Percentiles rank a stretch among this genome's conserved stretches.
Conservation (phyloP, 208 protist genomes). For the Sergeia podlipaevii region DNA sequence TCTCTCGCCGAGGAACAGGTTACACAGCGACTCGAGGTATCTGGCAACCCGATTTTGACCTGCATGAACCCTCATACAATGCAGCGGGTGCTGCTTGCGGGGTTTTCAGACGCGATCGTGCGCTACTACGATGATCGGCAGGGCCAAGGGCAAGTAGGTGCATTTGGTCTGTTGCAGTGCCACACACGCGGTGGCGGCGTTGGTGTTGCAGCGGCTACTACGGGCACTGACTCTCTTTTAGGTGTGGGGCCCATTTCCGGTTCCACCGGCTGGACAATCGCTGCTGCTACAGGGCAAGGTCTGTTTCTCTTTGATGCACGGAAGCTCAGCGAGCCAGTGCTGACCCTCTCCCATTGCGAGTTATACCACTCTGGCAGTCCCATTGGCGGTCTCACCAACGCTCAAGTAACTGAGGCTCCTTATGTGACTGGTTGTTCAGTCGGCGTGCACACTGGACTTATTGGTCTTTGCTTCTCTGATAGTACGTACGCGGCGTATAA, state of each 20-base stretch:
- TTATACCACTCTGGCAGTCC: constrained; percentile 24
- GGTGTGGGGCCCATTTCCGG: constrained; percentile 24
- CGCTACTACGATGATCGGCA: constrained; percentile 89
- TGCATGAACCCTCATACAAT: constrained; percentile 65
- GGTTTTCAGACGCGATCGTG: constrained; percentile 75
- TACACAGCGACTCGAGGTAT: constrained; percentile 62
- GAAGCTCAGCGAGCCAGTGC: constrained; percentile 46
- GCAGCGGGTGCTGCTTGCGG: constrained; percentile 64
- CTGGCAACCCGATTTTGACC: constrained; percentile 64
- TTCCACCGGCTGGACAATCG: constrained; percentile 39
- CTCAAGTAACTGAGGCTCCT: constrained; percentile 10
- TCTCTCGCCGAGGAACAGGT: constrained; percentile 84
- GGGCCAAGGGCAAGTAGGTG: constrained; percentile 64
- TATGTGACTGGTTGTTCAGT: constrained; percentile 55
- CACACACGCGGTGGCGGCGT: not conserved
- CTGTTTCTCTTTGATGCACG: constrained; percentile 76
- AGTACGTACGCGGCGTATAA: constrained; percentile 76
- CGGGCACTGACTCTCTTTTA: constrained; percentile 22
- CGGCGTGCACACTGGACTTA: constrained; percentile 71
- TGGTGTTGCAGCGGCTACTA: not conserved
- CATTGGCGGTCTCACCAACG: not conserved
- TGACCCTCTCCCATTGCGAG: constrained; percentile 21
- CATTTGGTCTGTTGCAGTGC: constrained; percentile 52
- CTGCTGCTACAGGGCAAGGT: constrained; percentile 40
- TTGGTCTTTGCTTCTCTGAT: constrained; percentile 67